Conservation (phyloP, 441 rosid genomes). For the Gossypium lobatum region DNA sequence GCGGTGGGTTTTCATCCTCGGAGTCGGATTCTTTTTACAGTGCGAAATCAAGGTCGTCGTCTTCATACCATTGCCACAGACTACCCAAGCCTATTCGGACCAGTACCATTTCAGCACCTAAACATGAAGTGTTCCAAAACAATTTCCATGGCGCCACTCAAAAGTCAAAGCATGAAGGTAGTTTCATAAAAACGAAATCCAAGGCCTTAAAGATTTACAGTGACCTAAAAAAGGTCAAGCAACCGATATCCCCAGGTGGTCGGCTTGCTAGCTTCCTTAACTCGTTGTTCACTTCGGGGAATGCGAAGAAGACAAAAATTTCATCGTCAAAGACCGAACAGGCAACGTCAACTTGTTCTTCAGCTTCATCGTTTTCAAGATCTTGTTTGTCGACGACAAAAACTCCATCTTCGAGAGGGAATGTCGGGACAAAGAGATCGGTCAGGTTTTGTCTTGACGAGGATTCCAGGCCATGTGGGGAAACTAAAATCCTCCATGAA, state of each 20-base stretch:
- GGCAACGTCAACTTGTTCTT: conserved; percentile 41
- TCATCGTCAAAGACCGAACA: conserved; percentile 20
- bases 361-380: conserved; percentile 55
- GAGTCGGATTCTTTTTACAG: conserved; percentile 39
- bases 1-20: conserved; percentile 46
- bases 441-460: conserved; percentile 56
- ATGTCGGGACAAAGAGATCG: conserved; percentile 32
- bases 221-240: conserved; percentile 54
- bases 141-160: conserved; percentile 3
- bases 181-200: conserved; percentile 42
- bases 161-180: conserved; percentile 34
- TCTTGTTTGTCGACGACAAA: conserved; percentile 48
- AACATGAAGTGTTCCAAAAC: not conserved
- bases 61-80: conserved; percentile 28
- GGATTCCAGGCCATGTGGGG: conserved; percentile 39
- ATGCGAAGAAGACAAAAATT: conserved; percentile 34
- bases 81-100: conserved; percentile 47
- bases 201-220: conserved; percentile 55
- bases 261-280: conserved; percentile 55
- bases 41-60: conserved; percentile 25
- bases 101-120: conserved; percentile 16
- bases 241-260: conserved; percentile 56
- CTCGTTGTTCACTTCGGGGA: conserved; percentile 44
- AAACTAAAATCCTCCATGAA: conserved; percentile 21
- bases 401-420: conserved; percentile 36